Conservation (phyloP, 768 basidiomycete species). For the Tephrocybe sp. region DNA sequence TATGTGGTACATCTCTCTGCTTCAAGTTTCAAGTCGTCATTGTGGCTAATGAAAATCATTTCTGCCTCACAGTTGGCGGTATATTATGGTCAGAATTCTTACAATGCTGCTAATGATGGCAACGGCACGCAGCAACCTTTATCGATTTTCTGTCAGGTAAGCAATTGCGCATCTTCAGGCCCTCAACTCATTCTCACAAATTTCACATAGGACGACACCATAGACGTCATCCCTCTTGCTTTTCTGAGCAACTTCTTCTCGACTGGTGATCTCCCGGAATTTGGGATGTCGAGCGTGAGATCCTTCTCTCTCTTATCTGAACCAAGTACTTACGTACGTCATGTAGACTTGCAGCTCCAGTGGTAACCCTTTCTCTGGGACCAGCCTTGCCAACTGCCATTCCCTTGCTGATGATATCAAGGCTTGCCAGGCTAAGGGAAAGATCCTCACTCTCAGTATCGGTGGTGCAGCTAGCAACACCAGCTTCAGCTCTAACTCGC, state of each 20-base stretch:
- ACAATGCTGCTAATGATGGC: constrained; percentile 46
- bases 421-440: constrained; percentile 56
- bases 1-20: constrained; percentile 19
- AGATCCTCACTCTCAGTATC: constrained; percentile 47
- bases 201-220: constrained; percentile 47
- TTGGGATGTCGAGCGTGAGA: constrained; percentile 54
- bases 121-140: constrained; percentile 63
- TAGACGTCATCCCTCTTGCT: constrained; percentile 61
- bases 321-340: not conserved
- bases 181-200: not conserved
- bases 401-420: constrained; percentile 57
- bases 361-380: constrained; percentile 52
- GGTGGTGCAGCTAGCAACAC: constrained; percentile 56
- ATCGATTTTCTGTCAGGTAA: constrained; percentile 56
- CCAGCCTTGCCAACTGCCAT: constrained; percentile 54
- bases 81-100: constrained; percentile 78
- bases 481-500: constrained; percentile 48
- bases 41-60: no score
- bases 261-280: constrained; percentile 36
- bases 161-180: not conserved
- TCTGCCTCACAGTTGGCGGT: constrained; percentile 26
- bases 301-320: not conserved
- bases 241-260: constrained; percentile 65
- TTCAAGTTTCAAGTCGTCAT: no score
- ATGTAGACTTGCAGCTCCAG: constrained; percentile 48